Percentiles rank a stretch among this genome's conserved stretches.
Conservation (phyloP, 2,329 filamentous ascomycete genomes). For the Lecanicillium sp. region DNA sequence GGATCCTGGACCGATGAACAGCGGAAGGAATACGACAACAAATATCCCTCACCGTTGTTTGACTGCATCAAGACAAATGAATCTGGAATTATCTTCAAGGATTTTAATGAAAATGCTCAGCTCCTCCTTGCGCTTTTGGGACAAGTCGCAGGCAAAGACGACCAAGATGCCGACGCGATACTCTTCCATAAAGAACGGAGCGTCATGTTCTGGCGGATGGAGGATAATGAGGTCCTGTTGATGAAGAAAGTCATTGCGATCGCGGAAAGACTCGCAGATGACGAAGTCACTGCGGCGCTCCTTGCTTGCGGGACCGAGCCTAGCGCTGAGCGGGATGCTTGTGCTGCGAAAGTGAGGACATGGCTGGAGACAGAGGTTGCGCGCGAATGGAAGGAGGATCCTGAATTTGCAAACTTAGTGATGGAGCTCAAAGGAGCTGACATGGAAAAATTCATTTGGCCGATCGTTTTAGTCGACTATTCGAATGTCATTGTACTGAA, state of each 20-base stretch:
- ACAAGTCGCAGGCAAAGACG: background rate
- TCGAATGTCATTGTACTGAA: constrained; percentile 4
- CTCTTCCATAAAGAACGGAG: constrained; percentile 3
- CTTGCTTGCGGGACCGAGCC: background rate
- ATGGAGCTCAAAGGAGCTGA: background rate
- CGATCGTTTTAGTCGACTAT: constrained; percentile 1
- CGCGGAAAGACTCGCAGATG: constrained; percentile 2
- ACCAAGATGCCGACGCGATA: background rate
- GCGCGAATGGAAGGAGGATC: background rate
- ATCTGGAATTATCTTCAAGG: constrained; percentile 15
- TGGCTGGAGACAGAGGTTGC: constrained; percentile 6
- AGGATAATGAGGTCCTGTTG: background rate
- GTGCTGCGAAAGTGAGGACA: background rate
- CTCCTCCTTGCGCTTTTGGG: constrained; percentile 1
- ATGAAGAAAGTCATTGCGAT: constrained; percentile 6
- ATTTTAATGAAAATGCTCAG: background rate
- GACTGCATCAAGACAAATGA: constrained; percentile 15
- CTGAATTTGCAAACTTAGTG: constrained; percentile 1
- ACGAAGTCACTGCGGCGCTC: constrained; percentile 1
- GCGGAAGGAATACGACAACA: constrained; percentile 12
- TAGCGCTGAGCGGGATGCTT: background rate
- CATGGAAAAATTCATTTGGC: constrained; percentile 8
- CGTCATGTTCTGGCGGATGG: constrained; percentile 6
- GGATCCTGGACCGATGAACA: constrained; percentile 17
- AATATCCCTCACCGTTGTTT: constrained; percentile 15